Evolutionary conservation across 2,329 filamentous ascomycete genomes (phyloP).

Genomic region (Diplodia intermedia): DNA sequence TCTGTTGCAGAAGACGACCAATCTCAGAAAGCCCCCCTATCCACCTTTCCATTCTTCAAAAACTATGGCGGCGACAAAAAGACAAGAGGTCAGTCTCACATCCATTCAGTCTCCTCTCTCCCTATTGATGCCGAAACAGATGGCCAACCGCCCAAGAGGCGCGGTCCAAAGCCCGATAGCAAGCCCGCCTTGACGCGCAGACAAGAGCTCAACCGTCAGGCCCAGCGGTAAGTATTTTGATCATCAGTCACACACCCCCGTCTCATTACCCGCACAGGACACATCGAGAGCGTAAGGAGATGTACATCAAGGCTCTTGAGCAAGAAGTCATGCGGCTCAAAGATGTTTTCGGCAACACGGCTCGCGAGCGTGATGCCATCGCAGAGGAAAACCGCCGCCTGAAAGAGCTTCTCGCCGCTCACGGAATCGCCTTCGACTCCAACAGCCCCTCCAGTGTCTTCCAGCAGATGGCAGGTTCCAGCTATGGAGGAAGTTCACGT

Average conservation of each 20-base stretch:
- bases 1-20: constrained; percentile 18
- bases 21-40: constrained; percentile 2
- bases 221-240: constrained; percentile 74
- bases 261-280: constrained; percentile 64
- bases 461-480: constrained; percentile 45
- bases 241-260: background rate
- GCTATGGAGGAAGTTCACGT: constrained; percentile 53
- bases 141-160: constrained; percentile 83
- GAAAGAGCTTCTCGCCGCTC: constrained; percentile 64
- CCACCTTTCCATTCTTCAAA: constrained; percentile 34
- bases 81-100: constrained; percentile 33
- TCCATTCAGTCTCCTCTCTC: background rate
- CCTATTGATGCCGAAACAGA: constrained; percentile 57
- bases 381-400: constrained; percentile 82
- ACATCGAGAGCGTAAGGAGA: constrained; percentile 94
- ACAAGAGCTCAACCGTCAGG: constrained; percentile 94
- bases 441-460: constrained; percentile 47
- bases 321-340: constrained; percentile 88
- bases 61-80: constrained; percentile 32
- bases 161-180: constrained; percentile 95
- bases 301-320: constrained; percentile 93
- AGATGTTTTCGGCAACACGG: constrained; percentile 77
- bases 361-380: constrained; percentile 77
- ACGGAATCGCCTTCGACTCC: constrained; percentile 65
- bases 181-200: constrained; percentile 91